A percentile compares a stretch with the other conserved stretches of the same genome.
phyloP scores from a whole-genome alignment of 1,139 yeast species.

The Pichia sp. region DNA sequence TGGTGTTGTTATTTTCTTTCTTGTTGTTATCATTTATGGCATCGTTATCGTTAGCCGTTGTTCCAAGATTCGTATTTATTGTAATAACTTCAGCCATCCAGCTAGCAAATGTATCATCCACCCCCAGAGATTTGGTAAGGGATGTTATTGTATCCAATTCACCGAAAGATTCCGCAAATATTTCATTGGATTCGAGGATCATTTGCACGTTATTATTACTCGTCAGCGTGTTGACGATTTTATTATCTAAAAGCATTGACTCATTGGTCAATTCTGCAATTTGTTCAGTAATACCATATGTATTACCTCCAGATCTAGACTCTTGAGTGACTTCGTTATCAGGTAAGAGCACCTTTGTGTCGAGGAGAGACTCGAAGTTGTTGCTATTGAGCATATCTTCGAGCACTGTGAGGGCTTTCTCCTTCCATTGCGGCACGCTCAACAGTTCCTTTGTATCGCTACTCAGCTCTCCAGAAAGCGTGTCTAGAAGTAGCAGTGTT shows the following conservation, averaged over 20 bases:
- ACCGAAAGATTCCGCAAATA: conserved; percentile 3
- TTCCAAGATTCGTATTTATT: conserved; percentile 2
- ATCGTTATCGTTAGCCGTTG: neutral
- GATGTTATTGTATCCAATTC: conserved; percentile 2
- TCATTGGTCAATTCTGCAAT: conserved; percentile 35
- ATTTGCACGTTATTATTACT: conserved; percentile 26
- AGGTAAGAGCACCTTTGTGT: conserved; percentile 12
- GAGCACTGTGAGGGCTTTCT: conserved; percentile 2
- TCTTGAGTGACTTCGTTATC: neutral
- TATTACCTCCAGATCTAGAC: conserved; percentile 3
- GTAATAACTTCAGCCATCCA: conserved; percentile 5
- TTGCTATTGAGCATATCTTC: conserved; percentile 17
- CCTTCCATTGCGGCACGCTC: conserved; percentile 1
- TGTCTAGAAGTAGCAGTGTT: conserved; percentile 18
- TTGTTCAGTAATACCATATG: conserved; percentile 27
- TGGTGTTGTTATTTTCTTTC: neutral
- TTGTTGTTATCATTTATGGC: neutral
- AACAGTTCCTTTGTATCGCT: neutral
- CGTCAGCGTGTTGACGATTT: conserved; percentile 1
- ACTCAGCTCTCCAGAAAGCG: conserved; percentile 16
- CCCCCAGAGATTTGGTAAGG: conserved; percentile 1
- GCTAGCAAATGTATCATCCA: neutral
- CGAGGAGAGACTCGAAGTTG: conserved; percentile 20
- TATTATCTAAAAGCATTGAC: conserved; percentile 5
- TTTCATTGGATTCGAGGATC: conserved; percentile 16